phyloP scores from a whole-genome alignment of 176 grass and related monocot species.

The Hsuehochloa calcarea region DNA sequence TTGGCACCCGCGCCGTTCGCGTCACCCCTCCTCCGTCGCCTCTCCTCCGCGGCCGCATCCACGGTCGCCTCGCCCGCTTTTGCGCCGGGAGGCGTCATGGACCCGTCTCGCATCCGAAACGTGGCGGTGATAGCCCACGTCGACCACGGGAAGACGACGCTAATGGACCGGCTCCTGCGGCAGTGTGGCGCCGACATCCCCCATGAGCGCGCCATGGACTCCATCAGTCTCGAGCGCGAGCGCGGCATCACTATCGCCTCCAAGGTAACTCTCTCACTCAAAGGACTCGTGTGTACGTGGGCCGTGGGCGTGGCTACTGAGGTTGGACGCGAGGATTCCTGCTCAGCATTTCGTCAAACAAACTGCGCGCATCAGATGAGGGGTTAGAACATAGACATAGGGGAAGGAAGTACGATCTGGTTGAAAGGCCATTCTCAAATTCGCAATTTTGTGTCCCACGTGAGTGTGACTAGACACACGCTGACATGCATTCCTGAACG shows the following conservation, averaged over 20 bases:
- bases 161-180: slow-evolving; percentile 92
- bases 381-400: background rate
- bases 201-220: slow-evolving; percentile 92
- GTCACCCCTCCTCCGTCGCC: slow-evolving; percentile 37
- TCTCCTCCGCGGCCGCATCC: slow-evolving; percentile 43
- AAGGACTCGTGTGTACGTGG: background rate
- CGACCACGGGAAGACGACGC: slow-evolving; percentile 95
- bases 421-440: slow-evolving; percentile 5
- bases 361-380: background rate
- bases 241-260: slow-evolving; percentile 93
- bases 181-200: slow-evolving; percentile 94
- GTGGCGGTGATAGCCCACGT: slow-evolving; percentile 98
- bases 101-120: slow-evolving; percentile 78
- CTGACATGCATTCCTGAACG: background rate
- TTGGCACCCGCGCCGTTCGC: slow-evolving; percentile 15
- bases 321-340: background rate
- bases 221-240: slow-evolving; percentile 89
- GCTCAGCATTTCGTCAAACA: slow-evolving; percentile 12
- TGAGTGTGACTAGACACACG: background rate
- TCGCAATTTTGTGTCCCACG: background rate
- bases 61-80: slow-evolving; percentile 41
- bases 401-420: slow-evolving; percentile 30
- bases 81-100: slow-evolving; percentile 22
- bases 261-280: slow-evolving; percentile 44
- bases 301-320: slow-evolving; percentile 4